phyloP scores from a whole-genome alignment of 2,329 filamentous ascomycete genomes.

The Colletotrichum salicis region DNA sequence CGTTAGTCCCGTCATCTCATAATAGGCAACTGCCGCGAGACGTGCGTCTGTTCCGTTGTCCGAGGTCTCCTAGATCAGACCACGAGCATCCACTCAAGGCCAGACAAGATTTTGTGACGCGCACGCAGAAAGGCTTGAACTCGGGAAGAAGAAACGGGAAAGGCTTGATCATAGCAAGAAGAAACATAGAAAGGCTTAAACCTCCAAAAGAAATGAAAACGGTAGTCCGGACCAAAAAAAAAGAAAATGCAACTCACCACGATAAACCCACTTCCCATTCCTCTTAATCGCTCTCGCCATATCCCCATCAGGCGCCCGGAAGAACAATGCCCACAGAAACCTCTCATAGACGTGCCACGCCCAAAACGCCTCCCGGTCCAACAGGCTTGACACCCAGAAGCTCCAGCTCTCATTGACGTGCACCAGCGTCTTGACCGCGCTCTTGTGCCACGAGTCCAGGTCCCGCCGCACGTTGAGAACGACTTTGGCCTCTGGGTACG shows the following conservation, averaged over 20 bases:
- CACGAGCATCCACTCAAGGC: too few relatives aligned
- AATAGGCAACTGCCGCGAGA: too few relatives aligned
- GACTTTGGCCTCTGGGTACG: constrained; percentile 51
- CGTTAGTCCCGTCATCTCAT: background rate
- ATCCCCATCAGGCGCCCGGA: constrained; percentile 43
- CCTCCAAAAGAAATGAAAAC: background rate
- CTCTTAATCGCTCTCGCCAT: constrained; percentile 40
- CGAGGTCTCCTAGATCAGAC: too few relatives aligned
- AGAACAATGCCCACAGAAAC: constrained; percentile 44
- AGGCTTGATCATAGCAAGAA: background rate
- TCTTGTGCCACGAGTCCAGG: constrained; percentile 52
- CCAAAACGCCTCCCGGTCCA: constrained; percentile 46
- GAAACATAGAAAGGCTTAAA: background rate
- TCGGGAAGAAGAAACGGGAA: too few relatives aligned
- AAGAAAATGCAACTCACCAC: constrained; percentile 11
- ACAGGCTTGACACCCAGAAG: constrained; percentile 42
- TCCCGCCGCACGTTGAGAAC: constrained; percentile 54
- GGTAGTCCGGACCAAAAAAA: background rate
- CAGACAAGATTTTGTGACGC: background rate
- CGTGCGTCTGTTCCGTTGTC: too few relatives aligned
- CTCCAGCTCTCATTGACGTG: constrained; percentile 39
- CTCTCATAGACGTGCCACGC: constrained; percentile 44
- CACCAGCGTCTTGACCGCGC: constrained; percentile 42
- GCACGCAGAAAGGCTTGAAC: background rate
- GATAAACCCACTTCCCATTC: constrained; percentile 44